Base-by-base conservation (phyloP, 1,284 basidiomycete species). In the Cutaneotrichosporon cavernicola region DNA sequence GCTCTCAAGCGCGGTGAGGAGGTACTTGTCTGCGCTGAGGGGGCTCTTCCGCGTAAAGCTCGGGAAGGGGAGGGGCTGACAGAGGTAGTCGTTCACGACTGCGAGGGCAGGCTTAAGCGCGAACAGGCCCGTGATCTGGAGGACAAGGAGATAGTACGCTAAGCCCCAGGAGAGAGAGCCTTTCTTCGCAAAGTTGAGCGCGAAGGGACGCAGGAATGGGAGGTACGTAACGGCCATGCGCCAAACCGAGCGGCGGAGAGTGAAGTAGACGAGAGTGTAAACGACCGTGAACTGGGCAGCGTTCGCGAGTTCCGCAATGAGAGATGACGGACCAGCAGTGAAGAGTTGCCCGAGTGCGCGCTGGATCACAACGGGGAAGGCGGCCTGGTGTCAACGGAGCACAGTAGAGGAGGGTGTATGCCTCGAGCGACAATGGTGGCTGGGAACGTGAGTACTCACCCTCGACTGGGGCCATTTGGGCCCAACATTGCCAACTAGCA, bases 31-130 rank as follows among this genome's bases (percentile, higher is more conserved):
- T 0, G 72, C 69, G 13, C 62, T 63, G 14, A 78, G 64, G 3
- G 74, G 73, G n/a, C 72, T 72, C 62, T 71, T 75, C 18, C 61
- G 56, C 14, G 73, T 72, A 56, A 78, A 74, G 5, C 65, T 51
- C 21, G 69, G 67, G 57, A 77, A 79, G 49, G 72, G 63, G 38
- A 78, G 66, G 1, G 78, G 76, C 76, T 79, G 72, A 18, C 69
- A 73, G 32, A 75, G 61, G 61, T 77, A 78, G 16, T 73, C 71
- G 63, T 70, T 69, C 36, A 77, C 56, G 7, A 69, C 74, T 1
- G 71, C 69, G 11, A 69, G 43, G 0, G 73, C 72, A 13, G 74
- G 51, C 58, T 73, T 62, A 22, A 73, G 57, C 5, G 73, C 64
- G 0, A 72, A 30, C 2, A 78, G 55, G 1, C 68, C 58, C 1